These are phyloP conservation scores for Dalbergia oliveri DNA, from an alignment of 306 rosid genomes.

Conservation along the genomic window DNA sequence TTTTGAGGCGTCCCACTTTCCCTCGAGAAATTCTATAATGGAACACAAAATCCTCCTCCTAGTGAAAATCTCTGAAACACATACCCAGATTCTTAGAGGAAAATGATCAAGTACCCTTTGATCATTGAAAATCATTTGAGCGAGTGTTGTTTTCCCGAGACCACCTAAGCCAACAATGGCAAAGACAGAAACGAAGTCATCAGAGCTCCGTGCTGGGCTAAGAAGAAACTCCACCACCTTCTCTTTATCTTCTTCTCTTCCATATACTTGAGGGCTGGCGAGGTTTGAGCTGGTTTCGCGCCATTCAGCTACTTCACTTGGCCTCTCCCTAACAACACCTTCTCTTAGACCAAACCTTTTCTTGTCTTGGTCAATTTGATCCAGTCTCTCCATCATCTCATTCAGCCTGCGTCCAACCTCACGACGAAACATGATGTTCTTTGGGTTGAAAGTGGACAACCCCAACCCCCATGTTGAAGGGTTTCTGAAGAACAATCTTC, in stretches of 20 bases:
- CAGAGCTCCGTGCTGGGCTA: background rate
- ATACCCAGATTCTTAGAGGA: too few relatives aligned
- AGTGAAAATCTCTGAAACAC: background rate
- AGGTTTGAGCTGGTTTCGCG: background rate
- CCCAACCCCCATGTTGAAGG: background rate
- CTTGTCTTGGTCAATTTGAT: background rate
- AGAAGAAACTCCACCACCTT: background rate
- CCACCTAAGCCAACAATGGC: background rate
- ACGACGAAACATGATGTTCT: background rate
- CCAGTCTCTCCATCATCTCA: background rate
- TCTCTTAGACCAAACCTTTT: background rate
- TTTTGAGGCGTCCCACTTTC: too few relatives aligned
- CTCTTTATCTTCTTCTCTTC: background rate
- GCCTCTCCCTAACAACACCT: background rate
- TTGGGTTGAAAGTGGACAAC: background rate
- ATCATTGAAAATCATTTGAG: background rate
- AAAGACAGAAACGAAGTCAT: background rate
- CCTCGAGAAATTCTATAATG: too few relatives aligned
- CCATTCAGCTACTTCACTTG: slow-evolving; percentile 8
- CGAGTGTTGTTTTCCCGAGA: background rate
- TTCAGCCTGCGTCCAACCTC: background rate
- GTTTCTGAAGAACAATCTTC: background rate
- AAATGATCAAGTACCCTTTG: background rate
- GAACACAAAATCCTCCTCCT: background rate
- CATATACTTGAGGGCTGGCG: background rate